Percentiles rank a stretch among this genome's conserved stretches.
These are phyloP conservation scores for Jasminum sambac DNA, from an alignment of 257 asterid species.

Conservation along the genomic window DNA sequence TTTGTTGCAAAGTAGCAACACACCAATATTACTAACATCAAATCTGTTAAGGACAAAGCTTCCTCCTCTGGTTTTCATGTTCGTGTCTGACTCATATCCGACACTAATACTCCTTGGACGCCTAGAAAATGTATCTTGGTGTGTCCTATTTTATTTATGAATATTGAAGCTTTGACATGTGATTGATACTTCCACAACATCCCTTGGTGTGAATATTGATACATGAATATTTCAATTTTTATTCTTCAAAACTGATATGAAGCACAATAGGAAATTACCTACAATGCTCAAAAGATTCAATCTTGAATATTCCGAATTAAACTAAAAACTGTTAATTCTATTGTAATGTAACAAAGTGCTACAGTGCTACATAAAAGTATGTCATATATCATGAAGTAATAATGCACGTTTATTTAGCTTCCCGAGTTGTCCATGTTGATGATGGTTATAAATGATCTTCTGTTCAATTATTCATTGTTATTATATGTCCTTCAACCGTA, in stretches of 20 bases:
- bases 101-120: not conserved
- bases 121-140: not conserved
- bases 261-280: not conserved
- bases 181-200: not conserved
- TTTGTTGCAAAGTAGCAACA: not conserved
- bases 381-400: not conserved
- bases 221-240: not conserved
- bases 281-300: not conserved
- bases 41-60: not conserved
- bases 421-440: constrained; percentile 2
- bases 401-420: not conserved
- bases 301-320: not conserved
- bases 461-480: not conserved
- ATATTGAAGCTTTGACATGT: not conserved
- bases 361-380: not conserved
- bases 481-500: not conserved
- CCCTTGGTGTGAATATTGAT: not conserved
- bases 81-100: not conserved
- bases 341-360: not conserved
- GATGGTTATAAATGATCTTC: constrained; percentile 7
- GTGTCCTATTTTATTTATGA: not conserved
- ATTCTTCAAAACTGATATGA: not conserved
- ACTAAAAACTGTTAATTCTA: not conserved
- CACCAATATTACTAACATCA: not conserved
- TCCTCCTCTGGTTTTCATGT: not conserved